Evolutionary conservation across 495 filamentous ascomycete species (phyloP).

Genomic region (Penicillium paradoxum): DNA sequence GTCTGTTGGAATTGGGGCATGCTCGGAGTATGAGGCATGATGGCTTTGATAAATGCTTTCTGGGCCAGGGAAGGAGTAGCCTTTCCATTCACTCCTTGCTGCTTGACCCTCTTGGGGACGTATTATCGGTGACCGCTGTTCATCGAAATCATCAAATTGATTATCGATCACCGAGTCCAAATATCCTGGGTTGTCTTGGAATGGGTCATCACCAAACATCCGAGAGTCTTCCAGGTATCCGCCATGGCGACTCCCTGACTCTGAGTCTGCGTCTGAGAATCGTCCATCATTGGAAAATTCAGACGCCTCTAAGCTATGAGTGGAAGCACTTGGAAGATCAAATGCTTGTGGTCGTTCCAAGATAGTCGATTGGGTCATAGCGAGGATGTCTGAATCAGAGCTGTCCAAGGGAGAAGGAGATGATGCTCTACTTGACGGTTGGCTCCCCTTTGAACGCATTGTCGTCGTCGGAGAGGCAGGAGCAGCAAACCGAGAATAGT

Average conservation of each 20-base stretch:
- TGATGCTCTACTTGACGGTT: constrained; percentile 27
- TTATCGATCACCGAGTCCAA: constrained; percentile 46
- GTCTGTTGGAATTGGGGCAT: background rate
- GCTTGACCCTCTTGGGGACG: constrained; percentile 1
- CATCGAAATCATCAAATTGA: constrained; percentile 40
- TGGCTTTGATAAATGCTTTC: background rate
- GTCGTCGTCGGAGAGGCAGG: constrained; percentile 58
- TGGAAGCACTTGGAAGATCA: background rate
- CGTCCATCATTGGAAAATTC: constrained; percentile 37
- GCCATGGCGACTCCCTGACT: constrained; percentile 23
- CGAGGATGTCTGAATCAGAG: constrained; percentile 26
- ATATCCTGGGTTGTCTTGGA: constrained; percentile 45
- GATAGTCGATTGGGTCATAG: constrained; percentile 42
- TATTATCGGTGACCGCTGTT: constrained; percentile 20
- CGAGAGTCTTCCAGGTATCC: constrained; percentile 31
- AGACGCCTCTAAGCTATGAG: constrained; percentile 27
- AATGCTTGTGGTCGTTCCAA: constrained; percentile 26
- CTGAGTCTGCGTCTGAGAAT: constrained; percentile 44
- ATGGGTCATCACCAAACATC: constrained; percentile 29
- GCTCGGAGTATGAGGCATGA: background rate
- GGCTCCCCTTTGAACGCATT: constrained; percentile 36
- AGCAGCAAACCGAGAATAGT: constrained; percentile 54
- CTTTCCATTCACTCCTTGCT: constrained; percentile 4
- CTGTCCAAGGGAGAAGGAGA: constrained; percentile 28
- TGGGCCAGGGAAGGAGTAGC: background rate